Evolutionary conservation across 2,329 filamentous ascomycete species (phyloP).

Genomic region (Monilinia fructicola): DNA sequence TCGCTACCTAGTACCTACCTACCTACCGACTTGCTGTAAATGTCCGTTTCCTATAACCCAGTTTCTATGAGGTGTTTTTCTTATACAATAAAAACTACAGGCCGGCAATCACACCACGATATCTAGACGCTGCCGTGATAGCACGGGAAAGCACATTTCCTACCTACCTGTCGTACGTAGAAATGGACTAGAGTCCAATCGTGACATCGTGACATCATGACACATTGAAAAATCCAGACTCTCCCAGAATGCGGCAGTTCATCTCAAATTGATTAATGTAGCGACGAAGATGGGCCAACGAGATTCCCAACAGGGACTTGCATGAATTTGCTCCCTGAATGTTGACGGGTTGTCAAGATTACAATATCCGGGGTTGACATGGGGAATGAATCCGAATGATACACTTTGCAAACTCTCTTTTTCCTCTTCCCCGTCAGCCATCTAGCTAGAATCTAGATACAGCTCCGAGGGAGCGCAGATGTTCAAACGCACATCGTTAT

Average conservation of each 20-base stretch:
- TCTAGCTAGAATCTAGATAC: no score
- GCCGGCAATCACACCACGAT: no score
- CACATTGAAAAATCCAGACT: not conserved
- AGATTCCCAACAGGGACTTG: slow-evolving; percentile 3
- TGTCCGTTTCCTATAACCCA: no score
- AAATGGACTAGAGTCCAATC: not conserved
- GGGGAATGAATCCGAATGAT: not conserved
- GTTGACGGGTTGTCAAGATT: not conserved
- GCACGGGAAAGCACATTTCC: no score
- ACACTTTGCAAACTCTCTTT: not conserved
- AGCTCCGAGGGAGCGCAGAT: not conserved
- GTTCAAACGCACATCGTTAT: not conserved
- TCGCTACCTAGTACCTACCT: no score
- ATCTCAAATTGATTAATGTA: slow-evolving; percentile 8
- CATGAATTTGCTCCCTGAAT: not conserved
- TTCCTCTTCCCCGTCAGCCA: no score
- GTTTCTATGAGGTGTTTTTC: no score
- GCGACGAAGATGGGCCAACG: not conserved
- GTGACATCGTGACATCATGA: slow-evolving; percentile 6
- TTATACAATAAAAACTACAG: no score
- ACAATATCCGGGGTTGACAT: slow-evolving; percentile 15
- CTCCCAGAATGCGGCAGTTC: not conserved
- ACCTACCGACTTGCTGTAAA: no score
- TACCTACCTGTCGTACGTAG: no score
- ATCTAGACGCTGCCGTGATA: no score